A percentile compares a stretch with the other conserved stretches of the same genome.
phyloP scores from a whole-genome alignment of 2,329 filamentous ascomycete genomes.

The Venturiaceae sp. region DNA sequence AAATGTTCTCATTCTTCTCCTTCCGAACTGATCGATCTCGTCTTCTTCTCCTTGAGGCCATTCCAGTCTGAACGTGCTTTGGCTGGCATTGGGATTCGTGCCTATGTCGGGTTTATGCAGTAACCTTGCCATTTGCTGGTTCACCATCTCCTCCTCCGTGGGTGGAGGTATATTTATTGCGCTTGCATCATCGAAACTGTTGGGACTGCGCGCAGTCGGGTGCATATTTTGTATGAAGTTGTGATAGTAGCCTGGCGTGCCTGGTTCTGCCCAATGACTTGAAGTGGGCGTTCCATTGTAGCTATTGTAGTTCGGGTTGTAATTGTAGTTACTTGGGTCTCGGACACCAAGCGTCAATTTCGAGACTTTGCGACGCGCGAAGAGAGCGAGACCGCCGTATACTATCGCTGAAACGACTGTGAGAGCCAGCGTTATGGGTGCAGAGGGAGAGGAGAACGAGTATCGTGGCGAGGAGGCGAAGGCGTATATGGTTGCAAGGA shows the following conservation, averaged over 20 bases:
- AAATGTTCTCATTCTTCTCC: background rate
- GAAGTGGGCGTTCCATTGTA: background rate
- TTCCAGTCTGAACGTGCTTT: slow-evolving; percentile 33
- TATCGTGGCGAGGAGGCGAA: slow-evolving; percentile 32
- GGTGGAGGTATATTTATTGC: slow-evolving; percentile 5
- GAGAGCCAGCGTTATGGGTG: slow-evolving; percentile 31
- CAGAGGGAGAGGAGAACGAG: slow-evolving; percentile 32
- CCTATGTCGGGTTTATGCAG: slow-evolving; percentile 25
- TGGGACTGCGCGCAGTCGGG: slow-evolving; percentile 3
- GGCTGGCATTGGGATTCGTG: slow-evolving; percentile 22
- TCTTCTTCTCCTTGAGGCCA: slow-evolving; percentile 16
- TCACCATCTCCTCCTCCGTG: slow-evolving; percentile 37
- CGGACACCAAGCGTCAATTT: slow-evolving; percentile 13
- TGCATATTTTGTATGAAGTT: background rate
- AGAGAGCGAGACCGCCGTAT: slow-evolving; percentile 32
- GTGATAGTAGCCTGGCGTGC: background rate
- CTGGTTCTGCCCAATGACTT: background rate
- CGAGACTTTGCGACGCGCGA: slow-evolving; percentile 28
- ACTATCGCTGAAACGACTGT: slow-evolving; percentile 27
- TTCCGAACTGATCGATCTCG: background rate
- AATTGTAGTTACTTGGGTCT: background rate
- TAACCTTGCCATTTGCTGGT: slow-evolving; percentile 40
- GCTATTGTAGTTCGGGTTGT: background rate
- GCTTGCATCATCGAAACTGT: slow-evolving; percentile 3
- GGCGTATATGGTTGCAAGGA: slow-evolving; percentile 38